Evolutionary conservation across 805 yeast genomes (phyloP), one percentile per base, ranked within the genome.

Genomic region (Saccharomycopsis guyanensis): DNA sequence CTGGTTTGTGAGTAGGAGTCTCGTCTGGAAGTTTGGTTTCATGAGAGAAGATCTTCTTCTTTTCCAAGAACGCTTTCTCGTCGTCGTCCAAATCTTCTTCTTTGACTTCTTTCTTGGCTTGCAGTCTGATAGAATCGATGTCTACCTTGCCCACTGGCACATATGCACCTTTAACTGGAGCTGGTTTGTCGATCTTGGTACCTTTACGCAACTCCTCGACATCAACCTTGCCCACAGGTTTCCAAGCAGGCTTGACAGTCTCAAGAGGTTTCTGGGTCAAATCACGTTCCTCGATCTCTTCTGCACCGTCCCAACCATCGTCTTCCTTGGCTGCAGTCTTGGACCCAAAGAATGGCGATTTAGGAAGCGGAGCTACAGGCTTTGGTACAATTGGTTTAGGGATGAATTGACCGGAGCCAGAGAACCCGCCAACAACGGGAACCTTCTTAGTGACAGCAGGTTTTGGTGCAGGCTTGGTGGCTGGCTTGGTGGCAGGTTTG

Each of bases 121-220:
- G 65, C 2, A 68, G 60, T 24, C 60, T 65, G 55, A 70, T 71
- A 44, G 66, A 72, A 27, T 65, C 70, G 48, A 70, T 66, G 57
- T 79, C 78, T 39, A 78, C 76, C 56, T 75, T 76, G 20, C 85
- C 85, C 42, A 78, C 68, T 43, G 85, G 85, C 57, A 75, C 71
- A 64, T 75, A 78, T 15, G 79, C 59, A 5, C 37, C 37, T 8
- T 18, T 33, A 6, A 33, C 58, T 53, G 40, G 60, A 44, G 52
- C 64, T 36, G 63, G 58, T 34, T 66, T 49, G 56, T 72, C 65
- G 59, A 70, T 71, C 63, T 58, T 78, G 54, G 59, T 70, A 45
- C 60, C 66, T 2, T 68, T 60, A 23, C 60, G 65, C 55, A 70
- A 71, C 44, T 66, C 72, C 29, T 65, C 70, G 48, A 70, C 66